Evolutionary conservation across 805 yeast genomes (phyloP).

Genomic region (Nakazawaea ernobii): DNA sequence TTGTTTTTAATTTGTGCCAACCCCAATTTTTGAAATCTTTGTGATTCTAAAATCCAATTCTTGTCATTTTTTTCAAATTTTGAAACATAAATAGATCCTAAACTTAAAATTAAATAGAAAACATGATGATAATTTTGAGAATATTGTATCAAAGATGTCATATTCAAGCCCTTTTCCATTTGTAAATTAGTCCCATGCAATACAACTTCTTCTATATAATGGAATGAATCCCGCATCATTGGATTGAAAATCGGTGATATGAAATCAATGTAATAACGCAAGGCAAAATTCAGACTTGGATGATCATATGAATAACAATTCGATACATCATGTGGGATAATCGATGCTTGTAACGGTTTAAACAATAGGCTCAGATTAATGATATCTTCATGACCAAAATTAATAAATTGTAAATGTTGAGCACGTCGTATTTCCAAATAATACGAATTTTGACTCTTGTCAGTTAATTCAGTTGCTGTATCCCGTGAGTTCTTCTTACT

Average conservation of each 20-base stretch:
- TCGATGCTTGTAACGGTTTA: conserved; percentile 3
- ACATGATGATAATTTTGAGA: conserved; percentile 9
- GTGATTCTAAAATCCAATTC: conserved; percentile 1
- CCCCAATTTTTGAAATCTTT: conserved; percentile 2
- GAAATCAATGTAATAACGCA: conserved; percentile 8
- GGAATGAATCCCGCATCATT: background rate
- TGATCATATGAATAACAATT: conserved; percentile 1
- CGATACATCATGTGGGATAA: conserved; percentile 8
- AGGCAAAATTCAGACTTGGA: conserved; percentile 5
- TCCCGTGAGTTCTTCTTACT: conserved; percentile 2
- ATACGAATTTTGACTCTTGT: conserved; percentile 13
- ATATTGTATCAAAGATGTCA: conserved; percentile 8
- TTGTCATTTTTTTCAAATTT: background rate
- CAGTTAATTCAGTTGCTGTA: conserved; percentile 13
- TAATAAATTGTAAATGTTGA: background rate
- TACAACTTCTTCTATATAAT: conserved; percentile 7
- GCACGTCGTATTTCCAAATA: conserved; percentile 12
- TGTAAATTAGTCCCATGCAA: conserved; percentile 3
- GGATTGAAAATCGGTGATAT: conserved; percentile 12
- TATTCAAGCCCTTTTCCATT: conserved; percentile 6
- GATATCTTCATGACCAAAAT: conserved; percentile 15
- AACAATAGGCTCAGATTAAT: background rate
- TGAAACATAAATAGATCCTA: conserved; percentile 10
- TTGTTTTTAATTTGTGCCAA: background rate
- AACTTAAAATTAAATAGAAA: conserved; percentile 8